These are phyloP conservation scores for Tylopilus orsonianus DNA, from an alignment of 1,284 basidiomycete genomes.

Conservation along the genomic window DNA sequence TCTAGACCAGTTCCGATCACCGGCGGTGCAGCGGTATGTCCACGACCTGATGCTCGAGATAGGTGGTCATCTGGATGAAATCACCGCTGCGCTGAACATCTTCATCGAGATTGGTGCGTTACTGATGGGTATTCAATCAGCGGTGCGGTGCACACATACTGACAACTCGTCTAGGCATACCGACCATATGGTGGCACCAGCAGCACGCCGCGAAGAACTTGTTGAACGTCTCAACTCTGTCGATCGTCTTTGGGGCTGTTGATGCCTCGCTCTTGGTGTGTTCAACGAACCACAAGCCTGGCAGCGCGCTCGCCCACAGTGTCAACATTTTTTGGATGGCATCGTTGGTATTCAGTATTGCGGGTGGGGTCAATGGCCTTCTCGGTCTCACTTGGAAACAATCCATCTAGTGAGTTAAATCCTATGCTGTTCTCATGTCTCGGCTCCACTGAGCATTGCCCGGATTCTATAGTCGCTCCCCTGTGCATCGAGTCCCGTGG, in stretches of 20 bases:
- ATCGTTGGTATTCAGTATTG: constrained; percentile 59
- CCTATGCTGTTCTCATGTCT: constrained; percentile 2
- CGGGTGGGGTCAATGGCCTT: constrained; percentile 57
- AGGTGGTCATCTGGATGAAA: constrained; percentile 52
- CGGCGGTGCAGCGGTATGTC: constrained; percentile 54
- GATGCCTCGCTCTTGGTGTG: constrained; percentile 54
- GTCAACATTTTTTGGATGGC: constrained; percentile 64
- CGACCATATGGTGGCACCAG: constrained; percentile 59
- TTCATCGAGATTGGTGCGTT: constrained; percentile 54
- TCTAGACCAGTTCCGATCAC: constrained; percentile 46
- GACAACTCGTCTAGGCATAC: constrained; percentile 43
- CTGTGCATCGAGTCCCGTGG: constrained; percentile 55
- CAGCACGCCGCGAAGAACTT: constrained; percentile 51
- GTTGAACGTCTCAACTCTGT: constrained; percentile 54
- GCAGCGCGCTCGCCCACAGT: constrained; percentile 26
- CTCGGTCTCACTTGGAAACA: constrained; percentile 60
- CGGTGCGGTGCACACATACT: not conserved
- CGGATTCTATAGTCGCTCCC: constrained; percentile 44
- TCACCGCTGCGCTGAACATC: constrained; percentile 45
- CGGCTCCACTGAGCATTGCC: not conserved
- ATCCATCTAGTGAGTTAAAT: constrained; percentile 50
- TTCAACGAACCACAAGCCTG: constrained; percentile 37
- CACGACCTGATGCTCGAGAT: constrained; percentile 53
- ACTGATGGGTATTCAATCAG: not conserved
- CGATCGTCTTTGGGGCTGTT: constrained; percentile 58